A percentile compares a stretch with the other conserved stretches of the same genome.
Conservation (phyloP, 345 rosid genomes). For the Murraya paniculata region DNA sequence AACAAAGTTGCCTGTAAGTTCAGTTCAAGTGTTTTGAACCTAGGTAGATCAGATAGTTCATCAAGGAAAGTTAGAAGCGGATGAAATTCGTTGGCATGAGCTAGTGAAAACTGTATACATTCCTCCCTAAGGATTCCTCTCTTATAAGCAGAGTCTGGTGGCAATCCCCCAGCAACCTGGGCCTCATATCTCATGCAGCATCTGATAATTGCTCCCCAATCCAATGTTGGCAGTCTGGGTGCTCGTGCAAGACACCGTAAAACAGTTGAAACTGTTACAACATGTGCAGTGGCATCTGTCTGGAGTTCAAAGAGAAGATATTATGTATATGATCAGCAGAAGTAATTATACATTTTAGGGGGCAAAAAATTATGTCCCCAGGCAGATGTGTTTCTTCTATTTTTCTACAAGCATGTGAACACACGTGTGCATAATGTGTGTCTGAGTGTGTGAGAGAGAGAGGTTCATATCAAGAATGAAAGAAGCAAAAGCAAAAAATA, state of each 20-base stretch:
- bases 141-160: constrained; percentile 34
- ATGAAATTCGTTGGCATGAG: constrained; percentile 73
- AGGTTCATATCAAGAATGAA: not conserved
- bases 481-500: not conserved
- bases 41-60: constrained; percentile 70
- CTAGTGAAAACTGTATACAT: constrained; percentile 57
- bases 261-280: constrained; percentile 43
- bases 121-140: constrained; percentile 62
- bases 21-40: constrained; percentile 67
- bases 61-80: constrained; percentile 67
- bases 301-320: constrained; percentile 31
- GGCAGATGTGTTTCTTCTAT: not conserved
- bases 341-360: not conserved
- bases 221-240: constrained; percentile 76
- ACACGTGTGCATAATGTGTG: not conserved
- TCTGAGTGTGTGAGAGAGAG: not conserved
- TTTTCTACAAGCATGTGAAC: not conserved
- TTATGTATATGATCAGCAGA: not conserved
- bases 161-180: constrained; percentile 32
- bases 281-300: constrained; percentile 33
- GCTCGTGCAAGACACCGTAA: constrained; percentile 77
- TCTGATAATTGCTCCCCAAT: constrained; percentile 80
- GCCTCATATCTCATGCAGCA: constrained; percentile 81
- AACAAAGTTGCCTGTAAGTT: constrained; percentile 68
- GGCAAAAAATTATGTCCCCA: not conserved